phyloP scores from a whole-genome alignment of 495 filamentous ascomycete species.

The Achaetomiella virescens region DNA sequence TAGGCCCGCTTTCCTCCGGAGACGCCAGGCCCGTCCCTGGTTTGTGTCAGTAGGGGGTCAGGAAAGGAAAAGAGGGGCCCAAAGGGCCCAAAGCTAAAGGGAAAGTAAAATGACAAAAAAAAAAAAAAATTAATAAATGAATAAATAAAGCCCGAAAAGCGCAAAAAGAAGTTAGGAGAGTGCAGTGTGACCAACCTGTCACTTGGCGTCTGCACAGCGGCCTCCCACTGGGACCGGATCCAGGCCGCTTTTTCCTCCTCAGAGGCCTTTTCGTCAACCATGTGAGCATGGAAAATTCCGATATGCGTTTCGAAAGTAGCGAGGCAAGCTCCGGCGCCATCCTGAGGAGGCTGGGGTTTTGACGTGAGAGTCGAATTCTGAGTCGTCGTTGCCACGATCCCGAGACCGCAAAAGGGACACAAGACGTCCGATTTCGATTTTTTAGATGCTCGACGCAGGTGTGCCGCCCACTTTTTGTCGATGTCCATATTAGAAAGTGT shows the following conservation, averaged over 20 bases:
- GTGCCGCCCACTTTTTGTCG: not conserved
- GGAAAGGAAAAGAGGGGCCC: no score
- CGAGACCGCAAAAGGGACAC: not conserved
- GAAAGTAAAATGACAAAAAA: no score
- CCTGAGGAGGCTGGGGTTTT: not conserved
- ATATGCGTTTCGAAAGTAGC: conserved; percentile 3
- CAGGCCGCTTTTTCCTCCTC: conserved; percentile 9
- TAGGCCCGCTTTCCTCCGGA: not conserved
- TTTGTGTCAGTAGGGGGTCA: not conserved
- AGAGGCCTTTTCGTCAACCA: conserved; percentile 1
- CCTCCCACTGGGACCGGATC: conserved; percentile 7
- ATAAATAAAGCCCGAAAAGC: not conserved
- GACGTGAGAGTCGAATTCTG: not conserved
- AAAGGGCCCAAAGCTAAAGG: no score
- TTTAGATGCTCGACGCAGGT: not conserved
- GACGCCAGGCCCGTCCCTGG: not conserved
- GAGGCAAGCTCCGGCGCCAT: not conserved
- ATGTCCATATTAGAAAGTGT: not conserved
- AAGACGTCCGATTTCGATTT: not conserved
- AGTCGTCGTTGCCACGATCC: not conserved
- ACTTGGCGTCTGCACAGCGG: not conserved
- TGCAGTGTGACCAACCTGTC: conserved; percentile 9
- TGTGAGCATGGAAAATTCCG: not conserved
- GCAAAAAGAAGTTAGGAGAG: not conserved
- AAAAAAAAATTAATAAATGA: no score